Conservation (phyloP, 306 rosid species). For the Gleditsia sinensis region DNA sequence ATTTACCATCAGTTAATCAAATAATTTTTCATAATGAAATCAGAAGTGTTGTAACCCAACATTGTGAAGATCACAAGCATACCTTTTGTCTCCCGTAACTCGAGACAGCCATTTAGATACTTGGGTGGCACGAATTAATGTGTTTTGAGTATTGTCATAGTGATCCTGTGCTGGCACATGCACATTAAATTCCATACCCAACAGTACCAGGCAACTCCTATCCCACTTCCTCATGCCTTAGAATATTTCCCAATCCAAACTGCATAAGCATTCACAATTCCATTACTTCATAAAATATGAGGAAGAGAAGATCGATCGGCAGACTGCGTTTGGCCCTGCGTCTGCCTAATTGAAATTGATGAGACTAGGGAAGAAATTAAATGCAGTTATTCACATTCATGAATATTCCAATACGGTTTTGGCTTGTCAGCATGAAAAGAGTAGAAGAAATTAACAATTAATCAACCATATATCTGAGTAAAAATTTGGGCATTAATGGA, state of each 20-base stretch:
- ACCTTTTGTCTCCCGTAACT: conserved; percentile 53
- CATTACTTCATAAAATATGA: conserved; percentile 20
- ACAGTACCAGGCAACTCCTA: neutral
- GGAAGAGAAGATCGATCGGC: neutral
- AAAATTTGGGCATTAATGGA: conserved; percentile 18
- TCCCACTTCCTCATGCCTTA: neutral
- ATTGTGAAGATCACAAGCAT: too few species aligned
- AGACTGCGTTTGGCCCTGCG: conserved; percentile 13
- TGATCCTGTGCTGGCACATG: conserved; percentile 30
- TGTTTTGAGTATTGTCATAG: conserved; percentile 17
- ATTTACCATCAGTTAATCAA: too few species aligned
- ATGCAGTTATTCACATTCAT: conserved; percentile 5
- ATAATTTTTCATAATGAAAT: too few species aligned
- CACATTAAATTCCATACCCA: conserved; percentile 33
- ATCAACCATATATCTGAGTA: conserved; percentile 7
- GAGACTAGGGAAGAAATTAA: neutral
- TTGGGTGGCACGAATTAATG: conserved; percentile 46
- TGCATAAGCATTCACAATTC: neutral
- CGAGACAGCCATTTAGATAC: too few species aligned
- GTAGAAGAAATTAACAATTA: conserved; percentile 12
- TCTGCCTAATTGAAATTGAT: conserved; percentile 8
- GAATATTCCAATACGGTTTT: too few species aligned
- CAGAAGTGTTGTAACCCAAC: too few species aligned
- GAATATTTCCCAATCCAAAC: conserved; percentile 14
- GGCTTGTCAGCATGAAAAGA: neutral